phyloP scores from a whole-genome alignment of 306 rosid species.

The Trichosanthes cucumerina region DNA sequence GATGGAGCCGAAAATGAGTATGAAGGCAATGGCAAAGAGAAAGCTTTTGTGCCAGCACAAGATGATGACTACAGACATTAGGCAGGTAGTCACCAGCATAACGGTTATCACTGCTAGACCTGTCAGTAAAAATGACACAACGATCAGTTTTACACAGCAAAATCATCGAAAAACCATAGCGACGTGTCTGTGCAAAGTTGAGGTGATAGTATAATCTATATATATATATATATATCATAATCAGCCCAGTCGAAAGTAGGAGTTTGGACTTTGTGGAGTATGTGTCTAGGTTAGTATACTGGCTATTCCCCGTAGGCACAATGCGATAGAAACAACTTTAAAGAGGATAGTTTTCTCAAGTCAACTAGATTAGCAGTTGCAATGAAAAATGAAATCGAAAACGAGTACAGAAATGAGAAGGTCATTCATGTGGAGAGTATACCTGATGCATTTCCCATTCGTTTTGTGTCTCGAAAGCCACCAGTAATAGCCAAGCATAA shows the following conservation, averaged over 20 bases:
- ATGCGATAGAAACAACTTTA: not conserved
- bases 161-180: not conserved
- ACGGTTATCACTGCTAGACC: constrained; percentile 97
- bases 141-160: not conserved
- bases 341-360: not conserved
- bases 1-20: constrained; percentile 81
- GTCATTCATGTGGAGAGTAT: not conserved
- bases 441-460: constrained; percentile 96
- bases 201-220: no score
- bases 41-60: constrained; percentile 75
- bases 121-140: constrained; percentile 21
- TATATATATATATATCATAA: no score
- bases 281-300: not conserved
- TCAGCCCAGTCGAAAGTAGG: not conserved
- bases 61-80: constrained; percentile 92
- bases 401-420: not conserved
- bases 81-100: constrained; percentile 88
- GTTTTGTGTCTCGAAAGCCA: constrained; percentile 93
- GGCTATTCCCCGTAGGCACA: not conserved
- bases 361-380: not conserved
- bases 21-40: constrained; percentile 55
- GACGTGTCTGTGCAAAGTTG: not conserved
- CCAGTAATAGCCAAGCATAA: constrained; percentile 74
- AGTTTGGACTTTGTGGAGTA: not conserved
- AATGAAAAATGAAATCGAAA: not conserved